Conservation (phyloP, 179 eudicot species). For the Vitellaria paradoxa region DNA sequence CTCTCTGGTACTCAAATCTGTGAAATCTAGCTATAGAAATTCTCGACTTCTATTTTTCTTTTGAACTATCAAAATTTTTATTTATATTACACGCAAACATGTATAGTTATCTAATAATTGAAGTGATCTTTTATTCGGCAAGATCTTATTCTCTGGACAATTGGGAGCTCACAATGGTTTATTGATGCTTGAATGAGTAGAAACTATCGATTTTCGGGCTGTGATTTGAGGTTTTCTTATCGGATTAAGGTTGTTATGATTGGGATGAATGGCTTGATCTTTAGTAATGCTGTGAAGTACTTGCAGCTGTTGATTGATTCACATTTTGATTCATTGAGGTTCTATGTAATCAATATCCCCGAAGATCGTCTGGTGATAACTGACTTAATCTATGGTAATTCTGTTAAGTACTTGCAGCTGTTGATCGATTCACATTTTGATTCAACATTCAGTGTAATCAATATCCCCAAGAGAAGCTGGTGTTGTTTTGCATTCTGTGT, state of each 20-base stretch:
- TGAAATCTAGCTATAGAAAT: neutral
- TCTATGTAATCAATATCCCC: neutral
- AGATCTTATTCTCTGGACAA: neutral
- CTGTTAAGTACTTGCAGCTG: neutral
- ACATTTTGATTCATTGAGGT: too few species aligned
- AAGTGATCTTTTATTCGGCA: neutral
- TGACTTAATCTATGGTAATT: neutral
- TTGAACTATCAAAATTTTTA: neutral
- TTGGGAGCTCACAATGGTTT: neutral
- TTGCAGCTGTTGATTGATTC: neutral
- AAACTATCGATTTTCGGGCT: neutral
- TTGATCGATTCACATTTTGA: neutral
- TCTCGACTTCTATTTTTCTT: neutral
- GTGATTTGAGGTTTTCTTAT: neutral
- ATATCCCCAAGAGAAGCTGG: neutral
- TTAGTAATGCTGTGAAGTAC: neutral
- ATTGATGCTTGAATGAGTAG: too few species aligned
- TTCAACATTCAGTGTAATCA: neutral
- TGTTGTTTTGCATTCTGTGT: neutral
- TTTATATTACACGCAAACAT: neutral
- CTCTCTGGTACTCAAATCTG: slow-evolving; percentile 7
- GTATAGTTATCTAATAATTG: neutral
- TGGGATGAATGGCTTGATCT: neutral
- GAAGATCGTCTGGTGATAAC: neutral
- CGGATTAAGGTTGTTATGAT: neutral